A percentile compares a stretch with the other conserved stretches of the same genome.
Evolutionary conservation across 2,329 filamentous ascomycete species (phyloP).

Genomic region (Tolypocladium cylindrosporum): DNA sequence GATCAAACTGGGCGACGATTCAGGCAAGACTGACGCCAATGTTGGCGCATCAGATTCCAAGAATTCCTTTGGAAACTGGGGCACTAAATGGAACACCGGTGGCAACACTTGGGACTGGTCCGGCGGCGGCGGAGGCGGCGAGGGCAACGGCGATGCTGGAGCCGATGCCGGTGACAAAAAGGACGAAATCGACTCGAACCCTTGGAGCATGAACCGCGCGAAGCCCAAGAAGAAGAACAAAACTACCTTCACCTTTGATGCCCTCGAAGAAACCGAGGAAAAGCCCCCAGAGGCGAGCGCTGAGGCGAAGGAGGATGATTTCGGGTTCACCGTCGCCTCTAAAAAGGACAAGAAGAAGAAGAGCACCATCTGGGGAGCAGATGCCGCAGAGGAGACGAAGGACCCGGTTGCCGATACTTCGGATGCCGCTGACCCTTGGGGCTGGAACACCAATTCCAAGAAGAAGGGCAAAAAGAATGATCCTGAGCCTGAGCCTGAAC

Average conservation of each 20-base stretch:
- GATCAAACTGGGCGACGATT: conserved; percentile 53
- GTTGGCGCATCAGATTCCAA: conserved; percentile 39
- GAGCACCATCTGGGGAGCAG: conserved; percentile 23
- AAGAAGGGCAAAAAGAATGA: conserved; percentile 31
- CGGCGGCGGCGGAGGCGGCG: conserved; percentile 11
- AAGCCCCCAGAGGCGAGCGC: conserved; percentile 24
- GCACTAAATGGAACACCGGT: conserved; percentile 48
- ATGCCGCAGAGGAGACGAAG: conserved; percentile 22
- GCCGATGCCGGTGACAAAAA: conserved; percentile 27
- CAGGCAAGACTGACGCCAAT: conserved; percentile 44
- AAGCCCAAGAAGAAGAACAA: conserved; percentile 45
- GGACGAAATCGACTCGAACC: conserved; percentile 31
- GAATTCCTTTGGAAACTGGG: conserved; percentile 45
- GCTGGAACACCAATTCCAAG: conserved; percentile 20
- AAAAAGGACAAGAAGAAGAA: conserved; percentile 36
- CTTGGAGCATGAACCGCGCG: conserved; percentile 35
- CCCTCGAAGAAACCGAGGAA: conserved; percentile 30
- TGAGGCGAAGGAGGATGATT: conserved; percentile 18
- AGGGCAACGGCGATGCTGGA: conserved; percentile 13
- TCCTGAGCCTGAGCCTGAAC: conserved; percentile 8
- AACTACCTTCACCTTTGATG: conserved; percentile 35
- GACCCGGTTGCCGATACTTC: conserved; percentile 10
- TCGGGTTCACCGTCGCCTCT: conserved; percentile 17
- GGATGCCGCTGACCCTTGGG: conserved; percentile 21
- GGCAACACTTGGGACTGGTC: conserved; percentile 36